Base-by-base conservation (phyloP, 495 filamentous ascomycete species). In the Hypoxylon fuscum region DNA sequence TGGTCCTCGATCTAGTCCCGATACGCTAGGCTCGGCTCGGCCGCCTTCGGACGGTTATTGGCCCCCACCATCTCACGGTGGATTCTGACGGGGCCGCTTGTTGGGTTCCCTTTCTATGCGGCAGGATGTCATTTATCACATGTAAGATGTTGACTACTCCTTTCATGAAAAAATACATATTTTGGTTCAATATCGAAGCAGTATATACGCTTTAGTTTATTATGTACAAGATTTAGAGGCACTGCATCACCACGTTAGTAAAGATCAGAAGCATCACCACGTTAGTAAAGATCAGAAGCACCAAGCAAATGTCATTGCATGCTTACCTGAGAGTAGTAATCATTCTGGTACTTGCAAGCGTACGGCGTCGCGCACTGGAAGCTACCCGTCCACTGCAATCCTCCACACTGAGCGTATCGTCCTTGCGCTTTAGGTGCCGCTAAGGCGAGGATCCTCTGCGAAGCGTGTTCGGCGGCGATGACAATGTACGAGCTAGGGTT, bases 401-500 rank as follows among this genome's bases (percentile, higher is more conserved):
- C 82, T 5, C 77, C 82, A 66, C 81, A 84, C 63, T 83, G 80
- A 1, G 56, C 44, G 27, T 60, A 74, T 57, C 63, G 58, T 7
- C 59, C 20, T 21, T 66, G 41, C 7, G 53, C 53, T 21, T 62
- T 59, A 12, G 69, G 46, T 2, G 56, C n/a, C 8, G n/a, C 17
- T 18, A 71, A 17, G 18, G 55, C 75, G 9, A 80, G 48, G 64
- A 84, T 82, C 22, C 68, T 79, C 37, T 75, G 72, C 8, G 81
- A 74, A 4, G 86, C 86, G 48, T 79, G 79, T 73, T 88, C 86
- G 8, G 83, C 79, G 4, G 76, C 83, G 2, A 79, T 75, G 44
- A 88, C 81, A 55, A 85, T 80, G 2, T 81, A 76, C 7, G 80
- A 78, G 62, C 20, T 17, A 10, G 85, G 86, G 72, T 88, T 88